Base-by-base conservation (phyloP, 1,284 basidiomycete species). In the Cutaneotrichosporon sp. region DNA sequence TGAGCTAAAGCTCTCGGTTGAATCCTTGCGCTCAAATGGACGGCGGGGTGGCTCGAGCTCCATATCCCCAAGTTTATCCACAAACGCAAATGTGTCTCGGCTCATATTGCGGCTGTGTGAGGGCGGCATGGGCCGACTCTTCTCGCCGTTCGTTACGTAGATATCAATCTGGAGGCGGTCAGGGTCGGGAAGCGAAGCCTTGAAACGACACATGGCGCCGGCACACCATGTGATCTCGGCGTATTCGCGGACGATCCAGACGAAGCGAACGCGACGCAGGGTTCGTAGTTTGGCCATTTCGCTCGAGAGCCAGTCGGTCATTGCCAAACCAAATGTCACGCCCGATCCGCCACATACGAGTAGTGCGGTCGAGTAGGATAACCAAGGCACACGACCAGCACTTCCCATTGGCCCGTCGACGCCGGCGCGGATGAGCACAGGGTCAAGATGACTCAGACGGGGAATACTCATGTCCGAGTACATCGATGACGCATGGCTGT, bases 171-270 rank as follows among this genome's bases (percentile, higher is more conserved):
- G 86, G 10, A 94, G 81, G 46, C 86, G 83, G 5, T 85, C 81
- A 5, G 80, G 70, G 0, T 87, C 82, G 18, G 90, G 83, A 78
- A 90, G 84, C 53, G 85, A 82, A 8, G 38, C 30, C 73, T 87
- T 85, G 79, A 90, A 93, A 34, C 85, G 83, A 22, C 88, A 84
- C 31, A 94, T 75, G 53, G 87, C 82, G 3, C 86, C 83, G 0
- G 91, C 90, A 62, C 89, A 88, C 91, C 91, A 93, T 65, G 89
- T 87, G 53, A 92, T 83, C 75, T 93, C 90, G n/a, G 87, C 62
- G 75, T 89, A 91, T 74, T 93, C 91, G 58, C 90, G 84, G 56
- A 92, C 83, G 59, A 92, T 85, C 91, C 92, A 94, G 5, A 93
- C 85, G 69, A 94, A 91, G 32, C 90, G 84, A 0, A 92, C 84